phyloP scores from a whole-genome alignment of 768 basidiomycete species.

The Phaffia australis region DNA sequence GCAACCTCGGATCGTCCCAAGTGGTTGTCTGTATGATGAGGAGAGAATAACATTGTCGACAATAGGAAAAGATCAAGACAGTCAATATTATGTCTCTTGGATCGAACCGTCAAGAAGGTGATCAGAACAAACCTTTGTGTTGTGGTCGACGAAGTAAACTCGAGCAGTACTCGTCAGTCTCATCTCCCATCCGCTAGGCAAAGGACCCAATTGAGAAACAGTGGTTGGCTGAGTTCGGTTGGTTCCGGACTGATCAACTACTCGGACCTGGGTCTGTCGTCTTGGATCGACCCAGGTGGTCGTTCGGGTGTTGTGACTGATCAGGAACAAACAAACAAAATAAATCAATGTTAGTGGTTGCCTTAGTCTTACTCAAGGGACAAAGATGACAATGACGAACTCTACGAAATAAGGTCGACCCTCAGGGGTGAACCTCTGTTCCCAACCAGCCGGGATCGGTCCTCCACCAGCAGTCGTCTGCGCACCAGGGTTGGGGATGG shows the following conservation, averaged over 20 bases:
- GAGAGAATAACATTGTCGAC: constrained; percentile 8
- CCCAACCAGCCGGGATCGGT: constrained; percentile 91
- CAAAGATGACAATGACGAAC: neutral
- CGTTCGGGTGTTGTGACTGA: constrained; percentile 81
- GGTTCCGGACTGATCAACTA: constrained; percentile 88
- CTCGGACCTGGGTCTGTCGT: constrained; percentile 88
- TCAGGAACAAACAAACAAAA: no score
- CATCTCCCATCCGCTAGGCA: constrained; percentile 99
- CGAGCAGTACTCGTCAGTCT: constrained; percentile 93
- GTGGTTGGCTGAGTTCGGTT: constrained; percentile 84
- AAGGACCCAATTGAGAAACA: constrained; percentile 88
- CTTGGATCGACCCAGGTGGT: constrained; percentile 99
- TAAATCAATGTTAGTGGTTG: no score
- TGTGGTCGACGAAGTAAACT: constrained; percentile 99
- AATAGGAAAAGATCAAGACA: neutral
- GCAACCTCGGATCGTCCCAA: constrained; percentile 87
- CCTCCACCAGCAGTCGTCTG: constrained; percentile 66
- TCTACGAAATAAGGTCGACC: constrained; percentile 98
- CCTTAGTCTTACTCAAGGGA: no score
- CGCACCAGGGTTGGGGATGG: constrained; percentile 32
- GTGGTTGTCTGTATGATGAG: constrained; percentile 78
- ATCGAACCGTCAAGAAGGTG: neutral
- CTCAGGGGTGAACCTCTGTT: constrained; percentile 96
- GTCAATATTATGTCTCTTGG: neutral
- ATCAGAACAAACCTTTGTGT: constrained; percentile 46